Base-by-base conservation (phyloP, 345 rosid genomes). In the Iberis pinnata region DNA sequence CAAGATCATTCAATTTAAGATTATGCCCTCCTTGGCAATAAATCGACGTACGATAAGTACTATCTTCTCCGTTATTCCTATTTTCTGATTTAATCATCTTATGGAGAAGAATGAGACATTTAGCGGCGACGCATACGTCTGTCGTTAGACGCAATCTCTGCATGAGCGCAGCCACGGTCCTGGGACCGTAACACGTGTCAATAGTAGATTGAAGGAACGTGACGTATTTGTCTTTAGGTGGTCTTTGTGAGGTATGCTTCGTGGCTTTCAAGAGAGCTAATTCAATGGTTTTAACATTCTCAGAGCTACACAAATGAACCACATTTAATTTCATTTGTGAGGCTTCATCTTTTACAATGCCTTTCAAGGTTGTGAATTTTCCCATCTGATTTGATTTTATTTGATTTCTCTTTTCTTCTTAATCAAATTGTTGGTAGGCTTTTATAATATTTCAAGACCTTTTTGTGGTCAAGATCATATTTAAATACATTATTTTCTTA, bases 181-280 rank as follows among this genome's bases (percentile, higher is more conserved):
- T 22, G 9, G 46, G 60, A 45, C 47, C 45, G 17, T 62, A 62
- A 53, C 32, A 7, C 11, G 60, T 62, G 38, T 12, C 32, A 8
- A 37, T 12, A 10, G 53, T 53, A 8, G 53, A 33, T 13, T 53
- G 60, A 11, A 62, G 53, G 9, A 26, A 62, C 4, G 27, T 44
- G 16, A 62, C 53, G n/a, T 53, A 44, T 26, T 53, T 26, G 22
- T 53, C 60, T 0, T 25, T 7, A 10, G 53, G 53, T 53, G 67
- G 53, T 0, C 53, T 14, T 43, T 62, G 20, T 19, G 60, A 62
- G 39, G 67, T 53, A 37, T 62, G 67, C 25, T 18, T 7, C 17
- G 67, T 62, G 67, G 67, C 67, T 53, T 62, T 62, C 38, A 53
- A 62, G 24, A 53, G 7, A 53, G 67, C 67, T 36, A 25, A 12